These are phyloP conservation scores for Microsporum canis DNA, from an alignment of 2,329 filamentous ascomycete genomes.

Conservation along the genomic window DNA sequence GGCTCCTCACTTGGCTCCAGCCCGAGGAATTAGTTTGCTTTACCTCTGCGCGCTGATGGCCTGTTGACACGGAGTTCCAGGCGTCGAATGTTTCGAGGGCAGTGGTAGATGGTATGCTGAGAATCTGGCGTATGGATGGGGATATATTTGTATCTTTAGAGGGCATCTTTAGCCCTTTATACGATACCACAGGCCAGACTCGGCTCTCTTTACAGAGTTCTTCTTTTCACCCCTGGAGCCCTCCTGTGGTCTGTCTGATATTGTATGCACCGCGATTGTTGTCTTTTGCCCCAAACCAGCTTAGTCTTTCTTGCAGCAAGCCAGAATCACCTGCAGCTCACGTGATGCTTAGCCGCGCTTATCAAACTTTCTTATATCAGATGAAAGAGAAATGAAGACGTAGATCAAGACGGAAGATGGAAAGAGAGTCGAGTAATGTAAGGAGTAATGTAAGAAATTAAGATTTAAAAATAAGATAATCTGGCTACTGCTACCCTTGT, in stretches of 20 bases:
- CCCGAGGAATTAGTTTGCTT: slow-evolving; percentile 13
- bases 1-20: slow-evolving; percentile 15
- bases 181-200: neutral
- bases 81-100: slow-evolving; percentile 18
- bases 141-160: slow-evolving; percentile 16
- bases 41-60: slow-evolving; percentile 16
- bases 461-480: neutral
- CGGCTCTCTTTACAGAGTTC: neutral
- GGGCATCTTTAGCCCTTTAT: slow-evolving; percentile 6
- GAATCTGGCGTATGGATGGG: slow-evolving; percentile 16
- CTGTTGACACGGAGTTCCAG: slow-evolving; percentile 16
- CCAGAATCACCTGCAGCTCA: slow-evolving; percentile 13
- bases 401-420: neutral
- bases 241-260: neutral
- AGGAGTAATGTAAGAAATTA: neutral
- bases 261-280: slow-evolving; percentile 2
- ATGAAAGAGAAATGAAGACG: neutral
- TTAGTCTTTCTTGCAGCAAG: neutral
- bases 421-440: neutral
- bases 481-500: slow-evolving; percentile 1
- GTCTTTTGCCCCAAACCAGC: slow-evolving; percentile 6
- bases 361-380: neutral
- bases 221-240: neutral
- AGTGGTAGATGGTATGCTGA: slow-evolving; percentile 14
- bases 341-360: slow-evolving; percentile 4